Conservation (phyloP, 306 rosid species). For the Rosa multiflora region DNA sequence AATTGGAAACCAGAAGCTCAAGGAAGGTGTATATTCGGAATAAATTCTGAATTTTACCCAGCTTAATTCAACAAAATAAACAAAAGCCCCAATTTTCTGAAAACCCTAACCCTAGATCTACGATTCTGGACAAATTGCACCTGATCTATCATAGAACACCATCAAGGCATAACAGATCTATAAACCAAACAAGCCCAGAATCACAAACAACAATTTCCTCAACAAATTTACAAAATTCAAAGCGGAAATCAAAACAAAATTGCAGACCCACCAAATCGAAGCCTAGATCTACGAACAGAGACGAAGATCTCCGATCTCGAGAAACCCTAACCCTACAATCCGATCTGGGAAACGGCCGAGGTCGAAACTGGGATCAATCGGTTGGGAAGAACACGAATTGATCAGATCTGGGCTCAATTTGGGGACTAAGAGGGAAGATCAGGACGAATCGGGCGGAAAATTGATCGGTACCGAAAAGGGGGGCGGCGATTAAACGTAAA, state of each 20-base stretch:
- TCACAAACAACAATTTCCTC: background rate
- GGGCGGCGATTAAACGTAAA: conserved; percentile 54
- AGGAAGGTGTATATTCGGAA: conserved; percentile 1
- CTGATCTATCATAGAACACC: conserved; percentile 12
- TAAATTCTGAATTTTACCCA: conserved; percentile 33
- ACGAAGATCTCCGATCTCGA: conserved; percentile 38
- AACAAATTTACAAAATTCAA: conserved; percentile 9
- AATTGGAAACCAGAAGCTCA: conserved; percentile 21
- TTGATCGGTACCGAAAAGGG: conserved; percentile 40
- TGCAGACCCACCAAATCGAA: background rate
- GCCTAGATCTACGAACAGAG: conserved; percentile 34
- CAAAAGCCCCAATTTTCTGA: conserved; percentile 43
- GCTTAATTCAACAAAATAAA: conserved; percentile 30
- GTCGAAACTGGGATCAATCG: conserved; percentile 36
- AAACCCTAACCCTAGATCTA: conserved; percentile 72
- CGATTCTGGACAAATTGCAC: conserved; percentile 10
- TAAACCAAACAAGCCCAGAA: conserved; percentile 19
- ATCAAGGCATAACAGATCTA: background rate
- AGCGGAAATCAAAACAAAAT: conserved; percentile 20
- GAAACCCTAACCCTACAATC: conserved; percentile 52
- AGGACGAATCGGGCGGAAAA: conserved; percentile 33
- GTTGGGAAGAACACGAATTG: conserved; percentile 19
- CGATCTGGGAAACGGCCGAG: conserved; percentile 13
- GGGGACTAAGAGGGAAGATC: background rate
- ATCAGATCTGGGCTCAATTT: conserved; percentile 6